Base-by-base conservation (phyloP, 139 green algal genomes). In the Pseudopediastrum boryanum region DNA sequence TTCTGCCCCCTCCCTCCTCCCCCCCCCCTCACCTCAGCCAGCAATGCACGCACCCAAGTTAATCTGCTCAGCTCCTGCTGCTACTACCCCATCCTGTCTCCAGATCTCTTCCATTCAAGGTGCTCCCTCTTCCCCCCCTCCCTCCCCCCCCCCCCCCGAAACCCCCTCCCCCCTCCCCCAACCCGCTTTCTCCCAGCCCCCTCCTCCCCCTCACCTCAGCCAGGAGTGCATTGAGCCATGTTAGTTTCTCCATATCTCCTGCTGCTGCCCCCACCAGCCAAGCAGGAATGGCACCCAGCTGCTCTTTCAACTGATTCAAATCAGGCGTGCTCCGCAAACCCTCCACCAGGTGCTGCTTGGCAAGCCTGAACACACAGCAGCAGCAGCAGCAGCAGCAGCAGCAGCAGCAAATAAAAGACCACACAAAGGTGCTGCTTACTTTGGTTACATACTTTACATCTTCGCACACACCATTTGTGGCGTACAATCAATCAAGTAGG, bases 201-300 rank as follows among this genome's bases (percentile, higher is more conserved):
- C n/a, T n/a, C n/a, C n/a, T n/a, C n/a, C n/a, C n/a, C n/a, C n/a
- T n/a, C n/a, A 68, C 71, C 71, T 78, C 54, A 62, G 71, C 71
- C 54, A 78, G 54, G 54, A 78, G 71, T 31, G 44, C 27, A 33
- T 78, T 78, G 71, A 70, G 39, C 71, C 71, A 78, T 2, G 36
- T 44, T 13, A 78, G n/a, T 19, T 44, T 31, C 25, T 78, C 71
- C 33, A 56, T 78, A n/a, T n/a, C n/a, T 29, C 54, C 71, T 3
- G 54, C 71, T 0, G 54, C 71, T 2, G 69, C 48, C 7, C 71
- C 71, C n/a, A 29, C 42, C 36, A 78, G 54, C 71, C 71, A 78
- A 41, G n/a, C 44, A 19, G 71, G 71, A 39, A 78, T 54, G 0
- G 71, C 71, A 2, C 71, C 71, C 25, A 78, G 13, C 4, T 39